Base-by-base conservation (phyloP, 108 stramenopile species). In the Schizochytrium sp. region DNA sequence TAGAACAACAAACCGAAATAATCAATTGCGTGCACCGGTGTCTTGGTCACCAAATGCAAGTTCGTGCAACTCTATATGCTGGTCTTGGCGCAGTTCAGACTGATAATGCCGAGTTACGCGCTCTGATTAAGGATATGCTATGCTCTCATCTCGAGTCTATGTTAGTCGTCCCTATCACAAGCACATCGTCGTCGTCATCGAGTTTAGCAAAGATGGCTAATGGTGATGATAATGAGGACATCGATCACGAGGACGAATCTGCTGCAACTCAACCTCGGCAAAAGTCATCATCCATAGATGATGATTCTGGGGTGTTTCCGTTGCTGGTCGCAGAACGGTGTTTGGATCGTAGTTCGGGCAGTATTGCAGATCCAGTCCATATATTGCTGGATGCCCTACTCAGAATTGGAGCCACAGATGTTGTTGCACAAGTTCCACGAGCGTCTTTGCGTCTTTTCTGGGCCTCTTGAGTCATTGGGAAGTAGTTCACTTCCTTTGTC, bases 21-120 rank as follows among this genome's bases (percentile, higher is more conserved):
- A 83, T 83, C 53, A 83, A 83, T 42, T 83, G 76, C 76, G 50
- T 83, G 47, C 76, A 40, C 47, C 76, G 76, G 50, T 83, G 76
- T 40, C 53, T 83, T 13, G 47, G 50, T 53, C 76, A 83, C 53
- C 76, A 83, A 28, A 55, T 55, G 50, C 50, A 83, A 53, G 76
- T 83, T 2, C 76, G 76, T 53, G 53, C 76, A 5, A 3, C 76
- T 3, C 76, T 83, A 10, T 83, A 83, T 28, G 5, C 53, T 56
- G 76, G 76, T 10, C 76, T 83, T 8, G 76, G 76, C 53, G 76
- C 76, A 5, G 47, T 53, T 5, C 28, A 28, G 28, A 40, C 12
- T 17, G 0, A 38, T 10, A 1, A 28, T 53, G 76, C 76, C 47
- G 10, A 10, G 76, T 5, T 42, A 47, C 49, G 5, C 10, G 50